phyloP scores from a whole-genome alignment of 1,284 basidiomycete genomes.

The Cryptococcus sp. region DNA sequence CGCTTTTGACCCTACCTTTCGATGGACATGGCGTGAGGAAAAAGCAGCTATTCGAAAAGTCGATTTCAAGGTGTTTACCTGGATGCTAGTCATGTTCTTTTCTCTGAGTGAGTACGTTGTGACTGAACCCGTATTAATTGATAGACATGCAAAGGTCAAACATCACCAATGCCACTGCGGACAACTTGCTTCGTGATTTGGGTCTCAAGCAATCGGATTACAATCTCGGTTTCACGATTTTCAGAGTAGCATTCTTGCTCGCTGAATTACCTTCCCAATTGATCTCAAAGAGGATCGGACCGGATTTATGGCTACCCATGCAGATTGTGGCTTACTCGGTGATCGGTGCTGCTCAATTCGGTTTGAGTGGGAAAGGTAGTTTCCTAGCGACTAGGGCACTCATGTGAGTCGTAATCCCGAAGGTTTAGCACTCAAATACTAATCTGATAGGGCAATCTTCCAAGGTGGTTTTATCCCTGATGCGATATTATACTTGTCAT shows the following conservation, averaged over 20 bases:
- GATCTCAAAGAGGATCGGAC: constrained; percentile 56
- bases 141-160: constrained; percentile 50
- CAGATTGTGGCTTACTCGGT: constrained; percentile 46
- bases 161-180: constrained; percentile 56
- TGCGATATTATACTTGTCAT: constrained; percentile 62
- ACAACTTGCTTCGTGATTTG: constrained; percentile 61
- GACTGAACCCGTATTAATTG: neutral
- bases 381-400: constrained; percentile 52
- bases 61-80: constrained; percentile 53
- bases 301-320: constrained; percentile 58
- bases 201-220: constrained; percentile 14
- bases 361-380: constrained; percentile 55
- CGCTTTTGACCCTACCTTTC: constrained; percentile 57
- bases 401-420: constrained; percentile 34
- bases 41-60: constrained; percentile 58
- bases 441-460: constrained; percentile 16
- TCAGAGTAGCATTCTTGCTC: constrained; percentile 56
- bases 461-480: constrained; percentile 52
- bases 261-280: constrained; percentile 59
- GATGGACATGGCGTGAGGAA: constrained; percentile 67
- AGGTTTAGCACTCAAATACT: constrained; percentile 1
- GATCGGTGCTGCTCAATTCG: constrained; percentile 60
- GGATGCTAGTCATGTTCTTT: constrained; percentile 5
- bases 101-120: neutral
- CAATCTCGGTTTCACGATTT: constrained; percentile 59